Evolutionary conservation across 305 asterid species (phyloP), one percentile per base, ranked within the genome.

Genomic region (Fraxinus nigra): DNA sequence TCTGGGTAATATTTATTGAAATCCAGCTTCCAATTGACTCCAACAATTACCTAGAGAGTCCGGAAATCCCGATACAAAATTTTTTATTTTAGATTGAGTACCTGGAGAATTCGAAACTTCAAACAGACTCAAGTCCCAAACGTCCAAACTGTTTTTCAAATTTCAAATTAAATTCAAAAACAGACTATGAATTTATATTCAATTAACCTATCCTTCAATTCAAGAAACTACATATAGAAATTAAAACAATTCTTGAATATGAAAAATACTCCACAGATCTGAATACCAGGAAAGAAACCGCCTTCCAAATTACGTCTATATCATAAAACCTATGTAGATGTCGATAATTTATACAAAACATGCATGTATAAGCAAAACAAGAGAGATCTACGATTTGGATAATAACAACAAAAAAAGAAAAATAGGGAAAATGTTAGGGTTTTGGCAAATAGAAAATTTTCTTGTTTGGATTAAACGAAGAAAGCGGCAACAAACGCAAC

Each of bases 401-500:
- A 5, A 0, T 7, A 33, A 6, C 30, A 34, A 65, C 72, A 67
- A 78, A 20, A 38, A 11, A 2, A 34, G 30, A 0, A 30, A 51
- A 51, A 14, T 13, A 14, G 59, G 59, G 37, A 54, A 77, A 86
- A 26, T 69, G 78, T 70, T 88, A 89, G 94, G 93, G 97, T 87
- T 89, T 92, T 87, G 86, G 79, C 83, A 18, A 77, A 37, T 22
- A 73, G 54, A 77, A 77, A 3, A 30, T 75, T 77, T 65, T 37
- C 37, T 84, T 78, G 72, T 14, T 54, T 79, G 22, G 30, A 28
- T 24, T 37, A 48, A 82, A 85, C 86, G 85, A 78, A 84, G 72
- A 83, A 82, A 82, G 90, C 91, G 90, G 88, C 84, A 87, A 89
- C 86, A 38, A 61, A 83, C 81, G 85, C 85, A 91, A 90, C 92